These are phyloP conservation scores for Xerocomus brunneocitrinus DNA, from an alignment of 768 basidiomycete species.

Conservation along the genomic window DNA sequence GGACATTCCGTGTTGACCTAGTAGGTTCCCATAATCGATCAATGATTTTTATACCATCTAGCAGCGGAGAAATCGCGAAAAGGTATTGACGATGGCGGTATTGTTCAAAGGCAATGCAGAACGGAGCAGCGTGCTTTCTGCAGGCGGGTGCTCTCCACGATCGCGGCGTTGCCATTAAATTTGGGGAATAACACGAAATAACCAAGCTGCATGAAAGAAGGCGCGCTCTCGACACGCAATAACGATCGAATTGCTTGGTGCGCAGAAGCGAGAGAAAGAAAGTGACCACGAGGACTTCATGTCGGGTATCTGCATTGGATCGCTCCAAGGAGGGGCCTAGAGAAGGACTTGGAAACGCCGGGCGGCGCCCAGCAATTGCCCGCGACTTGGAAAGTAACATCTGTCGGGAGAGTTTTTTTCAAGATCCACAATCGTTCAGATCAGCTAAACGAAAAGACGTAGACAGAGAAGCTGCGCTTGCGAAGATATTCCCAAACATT, in stretches of 20 bases:
- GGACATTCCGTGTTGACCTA: conserved; percentile 23
- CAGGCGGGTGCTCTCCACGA: conserved; percentile 22
- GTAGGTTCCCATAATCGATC: conserved; percentile 11
- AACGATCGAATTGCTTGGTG: conserved; percentile 32
- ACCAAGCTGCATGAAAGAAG: conserved; percentile 29
- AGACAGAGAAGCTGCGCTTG: conserved; percentile 1
- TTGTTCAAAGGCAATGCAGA: conserved; percentile 25
- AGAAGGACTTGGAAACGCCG: conserved; percentile 22
- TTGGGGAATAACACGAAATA: conserved; percentile 27
- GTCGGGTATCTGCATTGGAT: conserved; percentile 35
- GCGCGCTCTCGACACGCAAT: conserved; percentile 31
- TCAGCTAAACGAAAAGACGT: neutral
- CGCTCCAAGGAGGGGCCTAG: conserved; percentile 28
- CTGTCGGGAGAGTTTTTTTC: neutral
- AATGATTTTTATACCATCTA: conserved; percentile 25
- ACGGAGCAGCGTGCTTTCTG: conserved; percentile 24
- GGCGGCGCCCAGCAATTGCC: conserved; percentile 15
- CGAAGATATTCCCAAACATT: conserved; percentile 2
- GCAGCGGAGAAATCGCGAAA: conserved; percentile 15
- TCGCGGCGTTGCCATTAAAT: conserved; percentile 27
- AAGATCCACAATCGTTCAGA: neutral
- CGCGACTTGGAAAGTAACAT: conserved; percentile 9
- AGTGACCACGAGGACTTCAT: conserved; percentile 33
- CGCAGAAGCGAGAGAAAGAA: conserved; percentile 29
- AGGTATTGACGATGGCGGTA: conserved; percentile 23